Conservation (phyloP, 345 rosid genomes). For the Pistacia atlantica region DNA sequence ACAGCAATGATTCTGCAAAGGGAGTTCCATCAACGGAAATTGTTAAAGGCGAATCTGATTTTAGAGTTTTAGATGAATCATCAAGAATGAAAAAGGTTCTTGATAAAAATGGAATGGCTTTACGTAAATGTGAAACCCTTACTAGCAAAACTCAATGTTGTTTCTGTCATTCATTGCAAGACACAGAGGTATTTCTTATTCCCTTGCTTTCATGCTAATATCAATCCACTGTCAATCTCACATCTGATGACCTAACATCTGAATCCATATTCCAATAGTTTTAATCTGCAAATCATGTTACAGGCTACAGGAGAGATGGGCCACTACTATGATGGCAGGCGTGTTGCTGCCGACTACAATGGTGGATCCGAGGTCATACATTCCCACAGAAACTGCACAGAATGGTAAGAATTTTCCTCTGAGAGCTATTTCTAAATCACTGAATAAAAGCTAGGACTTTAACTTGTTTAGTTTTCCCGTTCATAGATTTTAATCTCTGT, state of each 20-base stretch:
- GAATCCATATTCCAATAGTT: neutral
- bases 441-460: neutral
- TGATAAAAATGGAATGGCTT: constrained; percentile 21
- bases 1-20: constrained; percentile 8
- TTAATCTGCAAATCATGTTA: constrained; percentile 20
- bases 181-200: constrained; percentile 59
- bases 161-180: constrained; percentile 78
- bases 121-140: constrained; percentile 42
- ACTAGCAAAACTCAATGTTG: constrained; percentile 47
- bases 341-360: constrained; percentile 57
- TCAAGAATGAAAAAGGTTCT: constrained; percentile 28
- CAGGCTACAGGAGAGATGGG: constrained; percentile 89
- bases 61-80: constrained; percentile 22
- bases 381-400: constrained; percentile 78
- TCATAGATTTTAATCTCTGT: neutral
- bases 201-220: constrained; percentile 12
- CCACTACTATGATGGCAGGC: constrained; percentile 64
- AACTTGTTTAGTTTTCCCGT: neutral
- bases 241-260: neutral
- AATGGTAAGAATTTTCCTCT: constrained; percentile 61
- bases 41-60: constrained; percentile 21
- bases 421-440: neutral
- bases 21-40: constrained; percentile 21
- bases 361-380: constrained; percentile 64
- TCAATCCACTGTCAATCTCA: neutral